phyloP scores from a whole-genome alignment of 208 protist species.

The Crithidia brevicula region DNA sequence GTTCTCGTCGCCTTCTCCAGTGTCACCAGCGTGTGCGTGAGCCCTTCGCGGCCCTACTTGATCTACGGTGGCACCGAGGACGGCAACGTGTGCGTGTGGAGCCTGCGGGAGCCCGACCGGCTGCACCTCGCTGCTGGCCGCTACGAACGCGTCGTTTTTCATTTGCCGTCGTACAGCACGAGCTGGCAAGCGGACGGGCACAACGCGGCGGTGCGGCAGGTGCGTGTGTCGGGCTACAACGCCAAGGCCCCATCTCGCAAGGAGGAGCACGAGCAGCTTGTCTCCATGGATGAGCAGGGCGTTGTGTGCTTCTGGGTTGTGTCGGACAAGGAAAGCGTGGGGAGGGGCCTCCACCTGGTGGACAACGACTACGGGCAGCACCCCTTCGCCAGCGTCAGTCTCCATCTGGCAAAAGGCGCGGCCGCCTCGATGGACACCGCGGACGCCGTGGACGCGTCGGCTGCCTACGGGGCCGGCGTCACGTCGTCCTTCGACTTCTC shows the following conservation, averaged over 20 bases:
- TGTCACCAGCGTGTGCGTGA: constrained; percentile 65
- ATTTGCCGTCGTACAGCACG: constrained; percentile 77
- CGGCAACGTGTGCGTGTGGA: constrained; percentile 78
- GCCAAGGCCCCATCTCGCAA: constrained; percentile 34
- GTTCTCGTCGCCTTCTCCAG: constrained; percentile 56
- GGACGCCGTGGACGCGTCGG: not conserved
- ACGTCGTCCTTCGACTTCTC: constrained; percentile 56
- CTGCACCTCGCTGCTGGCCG: constrained; percentile 64
- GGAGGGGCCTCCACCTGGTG: constrained; percentile 29
- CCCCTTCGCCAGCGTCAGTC: constrained; percentile 39
- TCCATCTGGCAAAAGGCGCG: constrained; percentile 38
- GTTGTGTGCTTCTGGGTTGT: constrained; percentile 71
- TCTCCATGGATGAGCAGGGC: constrained; percentile 65
- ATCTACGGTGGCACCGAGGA: constrained; percentile 77
- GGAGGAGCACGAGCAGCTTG: constrained; percentile 72
- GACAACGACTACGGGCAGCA: constrained; percentile 74
- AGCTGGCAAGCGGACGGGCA: constrained; percentile 79
- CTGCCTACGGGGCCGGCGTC: constrained; percentile 19
- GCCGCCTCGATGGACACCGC: not conserved
- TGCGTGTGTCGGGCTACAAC: constrained; percentile 77
- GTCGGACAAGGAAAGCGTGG: constrained; percentile 52
- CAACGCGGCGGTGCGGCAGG: constrained; percentile 46
- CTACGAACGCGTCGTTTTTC: constrained; percentile 45
- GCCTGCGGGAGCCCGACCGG: constrained; percentile 74
- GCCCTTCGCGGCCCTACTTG: constrained; percentile 61